A percentile compares a stretch with the other conserved stretches of the same genome.
phyloP scores from a whole-genome alignment of 164 flowering plant species.

The Taxillus chinensis region DNA sequence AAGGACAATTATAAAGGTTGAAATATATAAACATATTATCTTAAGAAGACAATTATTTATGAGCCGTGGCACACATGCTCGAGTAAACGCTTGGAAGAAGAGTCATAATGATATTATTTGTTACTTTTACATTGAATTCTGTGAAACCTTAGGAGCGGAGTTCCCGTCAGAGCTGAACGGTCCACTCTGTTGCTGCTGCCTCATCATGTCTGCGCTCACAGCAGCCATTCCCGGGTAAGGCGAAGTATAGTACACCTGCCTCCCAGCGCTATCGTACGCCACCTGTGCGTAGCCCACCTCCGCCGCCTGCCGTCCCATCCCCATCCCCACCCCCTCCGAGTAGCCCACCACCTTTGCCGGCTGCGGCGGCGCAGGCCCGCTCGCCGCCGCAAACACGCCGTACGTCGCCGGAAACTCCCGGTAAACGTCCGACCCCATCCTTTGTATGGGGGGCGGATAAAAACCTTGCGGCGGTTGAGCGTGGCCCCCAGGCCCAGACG shows the following conservation, averaged over 20 bases:
- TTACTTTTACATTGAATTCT: slow-evolving; percentile 19
- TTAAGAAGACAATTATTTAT: no score
- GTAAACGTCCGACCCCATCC: slow-evolving; percentile 30
- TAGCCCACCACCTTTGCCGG: slow-evolving; percentile 3
- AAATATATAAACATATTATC: no score
- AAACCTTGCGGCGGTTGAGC: slow-evolving; percentile 21
- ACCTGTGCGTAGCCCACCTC: slow-evolving; percentile 34
- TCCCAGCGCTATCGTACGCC: slow-evolving; percentile 24
- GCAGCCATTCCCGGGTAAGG: not conserved
- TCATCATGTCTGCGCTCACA: not conserved
- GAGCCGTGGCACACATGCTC: no score
- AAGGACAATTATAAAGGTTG: no score
- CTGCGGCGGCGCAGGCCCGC: not conserved
- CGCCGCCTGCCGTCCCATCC: slow-evolving; percentile 15
- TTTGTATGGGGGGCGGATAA: slow-evolving; percentile 25
- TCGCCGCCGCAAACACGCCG: slow-evolving; percentile 16
- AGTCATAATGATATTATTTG: not conserved
- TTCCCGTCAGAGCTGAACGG: slow-evolving; percentile 23
- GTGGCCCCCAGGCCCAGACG: slow-evolving; percentile 20
- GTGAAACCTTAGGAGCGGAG: slow-evolving; percentile 22
- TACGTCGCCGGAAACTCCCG: slow-evolving; percentile 29
- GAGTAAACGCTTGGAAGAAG: no score
- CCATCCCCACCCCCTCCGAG: slow-evolving; percentile 24
- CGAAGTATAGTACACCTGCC: not conserved
- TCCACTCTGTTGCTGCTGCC: slow-evolving; percentile 4